Evolutionary conservation across 164 flowering plant species (phyloP).

Genomic region (Platanus orientalis): DNA sequence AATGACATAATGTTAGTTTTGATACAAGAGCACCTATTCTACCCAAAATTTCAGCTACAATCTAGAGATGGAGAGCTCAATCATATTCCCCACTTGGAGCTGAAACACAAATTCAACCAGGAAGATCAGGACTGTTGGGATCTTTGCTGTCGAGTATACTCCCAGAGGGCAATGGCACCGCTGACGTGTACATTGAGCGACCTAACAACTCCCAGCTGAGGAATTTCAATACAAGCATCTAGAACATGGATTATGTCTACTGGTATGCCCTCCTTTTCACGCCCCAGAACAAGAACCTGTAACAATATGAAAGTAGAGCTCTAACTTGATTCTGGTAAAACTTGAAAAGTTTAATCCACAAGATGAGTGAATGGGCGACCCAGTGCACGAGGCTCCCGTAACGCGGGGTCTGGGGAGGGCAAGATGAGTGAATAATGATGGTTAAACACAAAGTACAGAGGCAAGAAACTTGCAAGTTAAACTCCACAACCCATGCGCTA

Average conservation of each 20-base stretch:
- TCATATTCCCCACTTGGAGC: no score
- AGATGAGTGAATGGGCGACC: no score
- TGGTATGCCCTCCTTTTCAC: constrained; percentile 97
- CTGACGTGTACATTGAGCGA: constrained; percentile 99
- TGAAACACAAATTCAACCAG: not conserved
- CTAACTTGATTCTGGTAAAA: no score
- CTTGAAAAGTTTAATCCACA: no score
- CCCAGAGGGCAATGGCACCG: constrained; percentile 98
- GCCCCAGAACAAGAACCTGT: constrained; percentile 94
- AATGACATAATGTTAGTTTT: no score
- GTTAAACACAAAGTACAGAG: no score
- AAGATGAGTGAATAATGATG: no score
- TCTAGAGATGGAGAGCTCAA: not conserved
- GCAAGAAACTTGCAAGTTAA: no score
- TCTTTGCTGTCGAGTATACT: constrained; percentile 88
- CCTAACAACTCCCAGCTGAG: constrained; percentile 90
- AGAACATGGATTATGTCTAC: constrained; percentile 87
- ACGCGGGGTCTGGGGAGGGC: no score
- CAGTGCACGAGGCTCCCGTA: no score
- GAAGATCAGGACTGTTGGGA: constrained; percentile 17
- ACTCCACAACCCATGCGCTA: no score
- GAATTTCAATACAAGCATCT: constrained; percentile 94
- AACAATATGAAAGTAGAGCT: not conserved
- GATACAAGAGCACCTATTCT: no score
- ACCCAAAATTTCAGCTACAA: not conserved